These are phyloP conservation scores for Cyphellophora attinorum DNA, from an alignment of 2,329 filamentous ascomycete genomes.

Conservation along the genomic window DNA sequence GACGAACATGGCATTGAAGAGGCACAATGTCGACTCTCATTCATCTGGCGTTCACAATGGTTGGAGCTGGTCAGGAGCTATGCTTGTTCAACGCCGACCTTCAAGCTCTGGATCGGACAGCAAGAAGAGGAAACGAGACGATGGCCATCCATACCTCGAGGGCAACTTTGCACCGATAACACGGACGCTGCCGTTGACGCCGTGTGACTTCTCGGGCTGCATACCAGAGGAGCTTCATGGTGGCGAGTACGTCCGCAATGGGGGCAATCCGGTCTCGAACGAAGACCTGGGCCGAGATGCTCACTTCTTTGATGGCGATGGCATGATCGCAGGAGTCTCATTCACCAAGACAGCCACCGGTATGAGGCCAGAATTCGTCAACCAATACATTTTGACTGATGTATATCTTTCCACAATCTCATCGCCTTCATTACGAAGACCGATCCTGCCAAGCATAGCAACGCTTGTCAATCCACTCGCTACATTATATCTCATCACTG, in stretches of 20 bases:
- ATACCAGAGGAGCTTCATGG: slow-evolving; percentile 58
- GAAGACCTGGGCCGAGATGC: slow-evolving; percentile 51
- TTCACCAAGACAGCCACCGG: slow-evolving; percentile 40
- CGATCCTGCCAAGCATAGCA: slow-evolving; percentile 58
- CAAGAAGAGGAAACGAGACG: slow-evolving; percentile 10
- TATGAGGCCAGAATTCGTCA: slow-evolving; percentile 56
- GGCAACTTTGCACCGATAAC: slow-evolving; percentile 63
- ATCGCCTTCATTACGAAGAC: slow-evolving; percentile 38
- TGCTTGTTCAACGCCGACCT: background rate
- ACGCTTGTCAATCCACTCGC: slow-evolving; percentile 54
- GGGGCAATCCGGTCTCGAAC: slow-evolving; percentile 57
- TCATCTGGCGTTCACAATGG: too few species aligned
- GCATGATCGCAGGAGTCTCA: slow-evolving; percentile 60
- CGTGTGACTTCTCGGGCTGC: slow-evolving; percentile 46
- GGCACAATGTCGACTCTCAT: too few species aligned
- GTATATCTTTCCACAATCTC: slow-evolving; percentile 47
- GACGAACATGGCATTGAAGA: too few species aligned
- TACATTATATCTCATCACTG: slow-evolving; percentile 39
- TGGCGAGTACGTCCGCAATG: slow-evolving; percentile 64
- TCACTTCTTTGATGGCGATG: slow-evolving; percentile 69
- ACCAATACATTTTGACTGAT: slow-evolving; percentile 61
- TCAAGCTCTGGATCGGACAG: slow-evolving; percentile 2
- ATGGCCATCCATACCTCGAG: slow-evolving; percentile 39
- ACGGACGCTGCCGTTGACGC: slow-evolving; percentile 44
- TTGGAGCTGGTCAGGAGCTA: background rate